Evolutionary conservation across 75 land plant species (phyloP).

Genomic region (Picea glauca): DNA sequence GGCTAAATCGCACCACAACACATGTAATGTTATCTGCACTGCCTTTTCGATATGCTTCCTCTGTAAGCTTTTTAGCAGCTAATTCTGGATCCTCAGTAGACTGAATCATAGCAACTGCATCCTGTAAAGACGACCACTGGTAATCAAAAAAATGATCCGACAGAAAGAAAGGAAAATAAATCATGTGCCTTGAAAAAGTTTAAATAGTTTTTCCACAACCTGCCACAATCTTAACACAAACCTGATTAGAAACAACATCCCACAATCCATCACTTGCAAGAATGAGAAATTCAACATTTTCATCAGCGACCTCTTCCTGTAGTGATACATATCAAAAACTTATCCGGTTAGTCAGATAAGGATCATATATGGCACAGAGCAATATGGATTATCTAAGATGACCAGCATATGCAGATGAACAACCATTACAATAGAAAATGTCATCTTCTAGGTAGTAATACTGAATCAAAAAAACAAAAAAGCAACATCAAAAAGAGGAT

Average conservation of each 20-base stretch:
- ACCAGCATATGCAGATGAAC: too few relatives aligned
- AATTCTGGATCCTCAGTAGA: slow-evolving; percentile 60
- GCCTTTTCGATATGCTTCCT: slow-evolving; percentile 69
- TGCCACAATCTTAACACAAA: background rate
- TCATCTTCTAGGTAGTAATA: background rate
- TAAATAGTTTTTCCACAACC: background rate
- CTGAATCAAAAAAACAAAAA: too few relatives aligned
- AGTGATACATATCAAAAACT: background rate
- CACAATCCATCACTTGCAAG: slow-evolving; percentile 55
- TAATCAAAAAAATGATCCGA: background rate
- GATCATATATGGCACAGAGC: background rate
- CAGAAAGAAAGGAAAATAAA: background rate
- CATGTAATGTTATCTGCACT: slow-evolving; percentile 78
- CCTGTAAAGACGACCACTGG: slow-evolving; percentile 27
- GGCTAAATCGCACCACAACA: slow-evolving; percentile 68
- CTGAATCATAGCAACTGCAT: slow-evolving; percentile 67
- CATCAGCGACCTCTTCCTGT: slow-evolving; percentile 34
- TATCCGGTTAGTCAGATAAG: background rate
- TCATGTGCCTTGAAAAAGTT: background rate
- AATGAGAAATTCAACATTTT: slow-evolving; percentile 38
- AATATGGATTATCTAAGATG: background rate
- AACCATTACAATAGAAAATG: too few relatives aligned
- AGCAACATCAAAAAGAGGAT: background rate
- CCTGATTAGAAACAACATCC: slow-evolving; percentile 57
- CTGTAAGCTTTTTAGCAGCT: slow-evolving; percentile 65